A percentile compares a stretch with the other conserved stretches of the same genome.
phyloP scores from a whole-genome alignment of 208 protist genomes.

The Acanthamoeba healyi region DNA sequence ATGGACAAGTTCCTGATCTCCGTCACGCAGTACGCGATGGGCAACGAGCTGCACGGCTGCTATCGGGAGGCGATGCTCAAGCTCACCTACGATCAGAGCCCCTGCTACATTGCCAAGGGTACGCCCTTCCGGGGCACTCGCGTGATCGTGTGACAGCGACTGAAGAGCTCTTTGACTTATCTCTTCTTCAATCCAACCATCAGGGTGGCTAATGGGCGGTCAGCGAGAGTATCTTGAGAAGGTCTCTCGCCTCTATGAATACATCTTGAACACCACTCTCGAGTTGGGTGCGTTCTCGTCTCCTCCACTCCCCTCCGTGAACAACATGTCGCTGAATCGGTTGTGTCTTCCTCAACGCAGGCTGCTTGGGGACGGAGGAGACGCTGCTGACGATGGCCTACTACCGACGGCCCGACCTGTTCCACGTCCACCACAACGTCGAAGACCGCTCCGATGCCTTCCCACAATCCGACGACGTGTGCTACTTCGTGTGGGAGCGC shows the following conservation, averaged over 20 bases:
- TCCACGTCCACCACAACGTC: conserved; percentile 51
- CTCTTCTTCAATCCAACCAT: neutral
- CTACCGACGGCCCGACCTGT: conserved; percentile 38
- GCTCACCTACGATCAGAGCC: neutral
- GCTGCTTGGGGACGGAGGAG: conserved; percentile 57
- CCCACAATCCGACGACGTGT: conserved; percentile 2
- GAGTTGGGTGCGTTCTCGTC: neutral
- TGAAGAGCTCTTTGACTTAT: neutral
- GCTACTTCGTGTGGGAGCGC: conserved; percentile 5
- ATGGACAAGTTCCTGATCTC: conserved; percentile 42
- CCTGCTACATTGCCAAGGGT: conserved; percentile 58
- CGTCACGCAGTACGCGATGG: conserved; percentile 59
- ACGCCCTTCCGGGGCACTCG: too few relatives aligned
- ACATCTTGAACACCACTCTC: conserved; percentile 27
- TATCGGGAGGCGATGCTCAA: conserved; percentile 36
- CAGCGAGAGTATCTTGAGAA: conserved; percentile 9
- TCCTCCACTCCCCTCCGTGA: neutral
- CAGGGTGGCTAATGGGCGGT: conserved; percentile 63
- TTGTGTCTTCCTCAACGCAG: neutral
- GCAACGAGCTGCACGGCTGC: conserved; percentile 66
- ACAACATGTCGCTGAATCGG: neutral
- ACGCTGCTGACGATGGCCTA: conserved; percentile 49
- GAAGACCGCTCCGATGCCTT: neutral
- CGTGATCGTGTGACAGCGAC: too few relatives aligned
- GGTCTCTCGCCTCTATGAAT: conserved; percentile 38